Evolutionary conservation across 169 alveolate species (phyloP), one percentile per base, ranked within the genome.

Genomic region (Besnoitia besnoiti): DNA sequence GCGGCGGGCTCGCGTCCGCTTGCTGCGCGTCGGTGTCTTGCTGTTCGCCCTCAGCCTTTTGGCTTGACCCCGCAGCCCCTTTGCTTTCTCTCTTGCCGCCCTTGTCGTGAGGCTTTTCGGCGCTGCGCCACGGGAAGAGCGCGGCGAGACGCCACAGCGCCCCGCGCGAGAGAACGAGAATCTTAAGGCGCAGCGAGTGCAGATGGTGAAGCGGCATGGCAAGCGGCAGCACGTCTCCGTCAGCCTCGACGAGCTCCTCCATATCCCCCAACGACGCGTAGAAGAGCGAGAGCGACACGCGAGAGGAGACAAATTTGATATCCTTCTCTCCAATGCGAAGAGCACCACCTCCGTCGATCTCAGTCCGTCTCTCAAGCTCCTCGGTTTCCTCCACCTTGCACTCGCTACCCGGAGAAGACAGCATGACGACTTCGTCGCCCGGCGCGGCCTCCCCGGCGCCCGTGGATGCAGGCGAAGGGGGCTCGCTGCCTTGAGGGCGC

Each of bases 131-230:
- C 33, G 93, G 93, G 73, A 90, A 90, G 51, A 90, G 93, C 33
- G 93, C 93, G 30, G 93, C 93, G 30, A 90, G 90, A 10, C 85
- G 44, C 93, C 93, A 90, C 51, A 90, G 84, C 24, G 90, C 61
- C 30, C 93, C 93, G 24, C 90, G 62, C 21, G 93, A 90, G 61
- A 51, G 90, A 84, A 90, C 79, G 47, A 90, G 85, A 59, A 90
- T 49, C 75, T 73, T 51, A 47, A 90, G 79, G 44, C 93, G 39
- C 80, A 90, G 88, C 37, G 93, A 80, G 51, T 90, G 93, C 89
- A 90, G 73, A 33, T 85, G 89, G 42, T 77, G 55, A n/a, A 90
- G 90, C 0, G 93, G 93, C 49, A 79, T 40, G 39, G 85, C 93
- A 12, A 90, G 79, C 0, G 93, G 93, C 67, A 90, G 85, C 42